phyloP scores from a whole-genome alignment of 2,329 filamentous ascomycete species.

The Penicillium freii region DNA sequence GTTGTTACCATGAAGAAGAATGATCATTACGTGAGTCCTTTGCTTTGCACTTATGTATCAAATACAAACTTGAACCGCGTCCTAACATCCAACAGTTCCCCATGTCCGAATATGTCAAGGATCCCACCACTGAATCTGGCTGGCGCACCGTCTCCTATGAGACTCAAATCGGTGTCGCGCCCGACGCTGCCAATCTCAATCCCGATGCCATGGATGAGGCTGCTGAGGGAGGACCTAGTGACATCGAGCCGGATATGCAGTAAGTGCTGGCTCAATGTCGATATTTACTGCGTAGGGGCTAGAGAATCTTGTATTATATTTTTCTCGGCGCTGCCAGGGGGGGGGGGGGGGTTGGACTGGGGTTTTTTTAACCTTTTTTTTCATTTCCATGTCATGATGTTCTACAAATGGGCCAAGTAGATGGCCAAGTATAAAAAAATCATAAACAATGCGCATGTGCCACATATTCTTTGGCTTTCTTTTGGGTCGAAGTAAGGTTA shows the following conservation, averaged over 20 bases:
- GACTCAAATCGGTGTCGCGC: slow-evolving; percentile 35
- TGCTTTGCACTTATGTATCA: neutral
- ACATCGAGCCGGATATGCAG: slow-evolving; percentile 38
- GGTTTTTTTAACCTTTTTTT: neutral
- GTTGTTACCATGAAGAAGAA: slow-evolving; percentile 99
- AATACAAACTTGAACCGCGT: neutral
- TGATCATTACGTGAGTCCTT: slow-evolving; percentile 73
- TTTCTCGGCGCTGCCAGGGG: slow-evolving; percentile 7
- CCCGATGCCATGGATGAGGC: slow-evolving; percentile 50
- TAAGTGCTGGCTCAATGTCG: neutral
- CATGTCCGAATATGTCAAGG: slow-evolving; percentile 64
- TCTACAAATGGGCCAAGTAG: neutral
- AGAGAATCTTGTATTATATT: slow-evolving; percentile 7
- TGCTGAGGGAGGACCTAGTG: slow-evolving; percentile 34
- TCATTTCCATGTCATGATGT: neutral
- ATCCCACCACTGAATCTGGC: slow-evolving; percentile 50
- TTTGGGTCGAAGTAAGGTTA: neutral
- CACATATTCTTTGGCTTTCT: neutral
- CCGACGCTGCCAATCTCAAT: slow-evolving; percentile 45
- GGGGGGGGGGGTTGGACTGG: neutral
- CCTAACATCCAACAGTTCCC: slow-evolving; percentile 51
- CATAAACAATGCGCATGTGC: slow-evolving; percentile 1
- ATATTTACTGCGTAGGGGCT: neutral
- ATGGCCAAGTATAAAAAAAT: slow-evolving; percentile 2
- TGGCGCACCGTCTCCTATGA: slow-evolving; percentile 60